A percentile compares a stretch with the other conserved stretches of the same genome.
Conservation (phyloP, 768 basidiomycete genomes). For the Lanmaoa pseudosensibilis region DNA sequence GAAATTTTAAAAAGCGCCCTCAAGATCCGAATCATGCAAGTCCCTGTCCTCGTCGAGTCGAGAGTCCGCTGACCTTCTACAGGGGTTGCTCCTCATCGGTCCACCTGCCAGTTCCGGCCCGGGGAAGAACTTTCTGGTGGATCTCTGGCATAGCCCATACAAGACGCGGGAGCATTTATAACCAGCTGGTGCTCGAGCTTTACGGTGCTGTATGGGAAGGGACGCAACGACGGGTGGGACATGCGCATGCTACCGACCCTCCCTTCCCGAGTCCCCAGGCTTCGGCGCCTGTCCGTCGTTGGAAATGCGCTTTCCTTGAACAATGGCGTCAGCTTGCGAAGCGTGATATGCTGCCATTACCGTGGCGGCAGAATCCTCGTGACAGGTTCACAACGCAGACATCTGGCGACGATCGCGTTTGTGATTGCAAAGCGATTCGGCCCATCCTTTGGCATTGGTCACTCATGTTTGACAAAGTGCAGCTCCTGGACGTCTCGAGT, state of each 20-base stretch:
- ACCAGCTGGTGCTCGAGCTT: background rate
- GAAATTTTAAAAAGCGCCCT: constrained; percentile 36
- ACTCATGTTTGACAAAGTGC: constrained; percentile 51
- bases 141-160: background rate
- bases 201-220: background rate
- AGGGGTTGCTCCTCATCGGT: background rate
- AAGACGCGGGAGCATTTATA: background rate
- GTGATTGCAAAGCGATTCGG: constrained; percentile 41
- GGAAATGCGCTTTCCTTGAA: constrained; percentile 19
- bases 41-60: background rate
- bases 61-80: background rate
- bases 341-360: no score
- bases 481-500: constrained; percentile 59
- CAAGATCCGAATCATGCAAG: constrained; percentile 38
- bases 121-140: no score
- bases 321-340: no score
- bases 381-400: constrained; percentile 20
- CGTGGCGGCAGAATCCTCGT: constrained; percentile 18
- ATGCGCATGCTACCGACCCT: no score
- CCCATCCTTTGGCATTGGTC: constrained; percentile 50
- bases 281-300: background rate
- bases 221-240: no score
- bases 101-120: background rate
- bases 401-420: background rate
- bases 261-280: no score